Evolutionary conservation across 768 basidiomycete species (phyloP).

Genomic region (Suillus cothurnatus): DNA sequence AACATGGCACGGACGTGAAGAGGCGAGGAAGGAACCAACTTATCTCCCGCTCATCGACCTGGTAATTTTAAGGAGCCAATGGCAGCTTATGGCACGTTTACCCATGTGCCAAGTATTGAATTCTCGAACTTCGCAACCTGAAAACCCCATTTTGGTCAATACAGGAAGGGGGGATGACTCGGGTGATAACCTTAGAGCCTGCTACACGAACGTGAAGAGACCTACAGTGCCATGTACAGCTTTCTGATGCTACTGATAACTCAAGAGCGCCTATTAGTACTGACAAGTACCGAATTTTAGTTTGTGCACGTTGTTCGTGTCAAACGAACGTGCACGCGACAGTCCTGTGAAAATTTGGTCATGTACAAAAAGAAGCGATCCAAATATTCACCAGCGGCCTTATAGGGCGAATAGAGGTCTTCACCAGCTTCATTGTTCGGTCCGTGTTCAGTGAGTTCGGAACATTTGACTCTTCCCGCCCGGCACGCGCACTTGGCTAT

Average conservation of each 20-base stretch:
- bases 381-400: background rate
- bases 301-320: background rate
- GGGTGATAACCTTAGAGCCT: background rate
- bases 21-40: background rate
- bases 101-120: background rate
- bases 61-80: background rate
- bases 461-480: background rate
- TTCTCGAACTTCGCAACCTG: background rate
- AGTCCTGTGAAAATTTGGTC: background rate
- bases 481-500: no score
- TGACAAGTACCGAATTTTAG: no score
- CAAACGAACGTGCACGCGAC: background rate
- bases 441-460: background rate
- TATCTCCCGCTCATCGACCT: background rate
- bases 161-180: background rate
- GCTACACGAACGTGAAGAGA: background rate
- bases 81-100: conserved; percentile 4
- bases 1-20: background rate
- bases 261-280: background rate
- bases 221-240: background rate
- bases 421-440: background rate
- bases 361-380: background rate
- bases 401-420: background rate
- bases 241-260: background rate
- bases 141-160: background rate